Conservation (phyloP, 2,329 filamentous ascomycete species). For the Amphichorda felina region DNA sequence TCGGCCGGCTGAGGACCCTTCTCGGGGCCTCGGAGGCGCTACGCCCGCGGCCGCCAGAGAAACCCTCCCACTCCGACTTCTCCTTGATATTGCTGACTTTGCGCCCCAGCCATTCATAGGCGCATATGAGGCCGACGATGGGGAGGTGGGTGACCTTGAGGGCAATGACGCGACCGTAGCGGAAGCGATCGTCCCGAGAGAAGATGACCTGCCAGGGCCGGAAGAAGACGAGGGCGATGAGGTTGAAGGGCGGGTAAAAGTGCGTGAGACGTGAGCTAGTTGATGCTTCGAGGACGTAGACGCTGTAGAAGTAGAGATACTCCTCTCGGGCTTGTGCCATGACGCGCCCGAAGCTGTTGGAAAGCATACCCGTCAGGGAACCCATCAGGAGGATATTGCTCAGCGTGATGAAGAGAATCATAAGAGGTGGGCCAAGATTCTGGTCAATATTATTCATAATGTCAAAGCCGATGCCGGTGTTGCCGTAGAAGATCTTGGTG, state of each 20-base stretch:
- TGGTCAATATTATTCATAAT: slow-evolving; percentile 49
- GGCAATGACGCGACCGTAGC: slow-evolving; percentile 46
- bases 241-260: slow-evolving; percentile 62
- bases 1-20: background rate
- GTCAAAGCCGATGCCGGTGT: slow-evolving; percentile 62
- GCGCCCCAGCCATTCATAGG: slow-evolving; percentile 46
- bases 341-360: slow-evolving; percentile 58
- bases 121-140: slow-evolving; percentile 55
- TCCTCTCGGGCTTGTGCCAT: slow-evolving; percentile 58
- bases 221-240: slow-evolving; percentile 60
- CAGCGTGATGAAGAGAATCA: slow-evolving; percentile 64
- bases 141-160: slow-evolving; percentile 53
- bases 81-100: slow-evolving; percentile 24
- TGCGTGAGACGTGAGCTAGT: slow-evolving; percentile 58
- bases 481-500: slow-evolving; percentile 72
- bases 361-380: slow-evolving; percentile 65
- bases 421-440: slow-evolving; percentile 47
- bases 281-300: slow-evolving; percentile 53
- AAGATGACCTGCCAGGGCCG: slow-evolving; percentile 60
- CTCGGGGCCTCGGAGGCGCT: slow-evolving; percentile 3
- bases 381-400: slow-evolving; percentile 71
- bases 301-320: slow-evolving; percentile 64
- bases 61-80: background rate
- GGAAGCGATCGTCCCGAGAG: slow-evolving; percentile 49
- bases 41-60: slow-evolving; percentile 1